Evolutionary conservation across 176 grass and related monocot species (phyloP), one percentile per base, ranked within the genome.

Genomic region (Rhynchospora breviuscula): DNA sequence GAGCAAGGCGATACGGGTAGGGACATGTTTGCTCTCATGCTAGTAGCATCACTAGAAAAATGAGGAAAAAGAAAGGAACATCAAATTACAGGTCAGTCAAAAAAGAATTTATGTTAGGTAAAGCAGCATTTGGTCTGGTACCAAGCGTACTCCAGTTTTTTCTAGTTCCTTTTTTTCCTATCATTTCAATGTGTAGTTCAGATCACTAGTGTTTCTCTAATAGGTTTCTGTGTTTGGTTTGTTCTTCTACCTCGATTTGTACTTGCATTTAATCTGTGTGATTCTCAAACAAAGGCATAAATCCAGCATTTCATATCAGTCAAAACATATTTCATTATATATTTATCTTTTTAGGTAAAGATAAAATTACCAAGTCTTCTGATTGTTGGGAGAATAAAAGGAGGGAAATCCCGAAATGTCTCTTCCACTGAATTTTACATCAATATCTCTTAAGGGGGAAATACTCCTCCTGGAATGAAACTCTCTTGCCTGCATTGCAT

Each of bases 1-100:
- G 95, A 93, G 65, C 90, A 89, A 25, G 95, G 95, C 1, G 95
- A 95, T 60, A 98, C 91, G 0, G 95, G 95, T 65, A 91, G 68
- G 70, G 92, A 98, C 88, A 93, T 59, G 62, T 93, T 94, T 84
- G 82, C 58, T 93, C 92, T 88, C 86, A 79, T 63, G 58, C 81
- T 87, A 72, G 80, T 67, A 35, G 84, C 78, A 84, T 85, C 85
- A 85, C 73, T 91, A 82, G 48, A 84, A 19, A 14, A 67, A 60
- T 59, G 87, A 44, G 49, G 12, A n/a, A 72, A 48, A 40, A 40
- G 35, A 40, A 76, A 48, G 31, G 23, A 78, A 25, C 15, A n/a
- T 87, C 40, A 93, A 43, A 81, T 61, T 75, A 61, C 43, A 56
- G 21, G 23, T 57, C 73, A 15, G 49, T 25, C 25, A 57, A 78